Conservation (phyloP, 352 stramenopile species). For the Pilasporangium apinafurcum region DNA sequence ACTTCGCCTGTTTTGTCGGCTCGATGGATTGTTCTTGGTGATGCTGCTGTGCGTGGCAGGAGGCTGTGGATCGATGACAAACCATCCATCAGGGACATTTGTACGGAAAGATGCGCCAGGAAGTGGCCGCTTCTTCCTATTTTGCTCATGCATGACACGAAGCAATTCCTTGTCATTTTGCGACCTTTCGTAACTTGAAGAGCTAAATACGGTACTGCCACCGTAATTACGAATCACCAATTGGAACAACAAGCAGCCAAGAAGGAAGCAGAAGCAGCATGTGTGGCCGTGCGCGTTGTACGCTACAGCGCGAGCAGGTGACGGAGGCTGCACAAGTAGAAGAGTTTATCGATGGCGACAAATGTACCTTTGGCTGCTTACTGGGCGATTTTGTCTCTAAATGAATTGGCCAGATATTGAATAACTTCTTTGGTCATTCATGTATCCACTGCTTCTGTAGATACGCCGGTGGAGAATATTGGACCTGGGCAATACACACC, state of each 20-base stretch:
- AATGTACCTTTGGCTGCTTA: slow-evolving; percentile 33
- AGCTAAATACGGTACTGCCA: no score
- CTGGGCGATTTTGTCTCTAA: neutral
- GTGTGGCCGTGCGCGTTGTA: slow-evolving; percentile 66
- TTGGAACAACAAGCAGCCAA: neutral
- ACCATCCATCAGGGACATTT: slow-evolving; percentile 22
- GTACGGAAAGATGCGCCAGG: neutral
- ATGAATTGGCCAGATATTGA: neutral
- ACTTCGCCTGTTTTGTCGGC: neutral
- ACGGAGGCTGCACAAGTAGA: slow-evolving; percentile 41
- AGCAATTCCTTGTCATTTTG: no score
- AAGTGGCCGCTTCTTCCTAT: no score
- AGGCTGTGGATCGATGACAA: slow-evolving; percentile 15
- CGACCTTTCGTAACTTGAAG: no score
- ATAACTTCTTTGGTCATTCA: neutral
- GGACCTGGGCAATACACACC: slow-evolving; percentile 57
- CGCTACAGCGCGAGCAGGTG: slow-evolving; percentile 46
- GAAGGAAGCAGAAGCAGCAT: slow-evolving; percentile 15
- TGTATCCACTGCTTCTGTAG: slow-evolving; percentile 12
- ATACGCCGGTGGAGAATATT: slow-evolving; percentile 76
- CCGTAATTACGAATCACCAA: no score
- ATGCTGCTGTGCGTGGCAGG: slow-evolving; percentile 9
- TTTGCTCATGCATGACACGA: no score
- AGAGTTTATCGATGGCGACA: slow-evolving; percentile 62
- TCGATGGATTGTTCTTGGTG: slow-evolving; percentile 1